These are phyloP conservation scores for Collariella sp. DNA, from an alignment of 495 filamentous ascomycete genomes.

Conservation along the genomic window DNA sequence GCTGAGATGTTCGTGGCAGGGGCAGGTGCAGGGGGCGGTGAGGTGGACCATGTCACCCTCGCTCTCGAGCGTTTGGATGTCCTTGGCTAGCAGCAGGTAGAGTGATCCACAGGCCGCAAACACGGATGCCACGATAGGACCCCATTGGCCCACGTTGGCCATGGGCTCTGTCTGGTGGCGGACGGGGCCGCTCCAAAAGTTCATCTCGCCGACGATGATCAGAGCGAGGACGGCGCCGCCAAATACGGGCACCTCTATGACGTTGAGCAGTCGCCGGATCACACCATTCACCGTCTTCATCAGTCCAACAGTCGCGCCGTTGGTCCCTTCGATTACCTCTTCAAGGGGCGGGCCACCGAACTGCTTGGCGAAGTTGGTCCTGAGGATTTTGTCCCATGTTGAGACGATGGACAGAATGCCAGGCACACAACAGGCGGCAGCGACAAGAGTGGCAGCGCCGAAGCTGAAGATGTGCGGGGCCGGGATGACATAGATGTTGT, in stretches of 20 bases:
- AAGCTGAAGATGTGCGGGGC: constrained; percentile 43
- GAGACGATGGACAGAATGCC: constrained; percentile 48
- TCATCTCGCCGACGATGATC: constrained; percentile 47
- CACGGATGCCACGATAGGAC: constrained; percentile 44
- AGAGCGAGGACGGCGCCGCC: constrained; percentile 46
- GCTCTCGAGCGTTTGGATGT: constrained; percentile 13
- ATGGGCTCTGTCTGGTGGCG: constrained; percentile 49
- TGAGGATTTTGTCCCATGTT: constrained; percentile 52
- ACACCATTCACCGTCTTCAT: constrained; percentile 41
- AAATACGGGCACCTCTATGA: constrained; percentile 47
- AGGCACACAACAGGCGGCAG: constrained; percentile 52
- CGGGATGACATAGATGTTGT: constrained; percentile 50
- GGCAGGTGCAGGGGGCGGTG: constrained; percentile 19
- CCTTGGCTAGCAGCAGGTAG: constrained; percentile 39
- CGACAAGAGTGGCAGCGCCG: constrained; percentile 45
- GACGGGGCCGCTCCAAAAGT: constrained; percentile 47
- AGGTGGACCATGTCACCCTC: constrained; percentile 1
- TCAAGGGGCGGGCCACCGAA: constrained; percentile 30
- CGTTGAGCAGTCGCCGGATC: constrained; percentile 38
- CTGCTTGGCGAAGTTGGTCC: constrained; percentile 44
- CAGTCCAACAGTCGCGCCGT: constrained; percentile 41
- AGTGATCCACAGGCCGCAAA: constrained; percentile 48
- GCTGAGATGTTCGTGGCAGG: constrained; percentile 10
- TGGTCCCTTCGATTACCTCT: constrained; percentile 43
- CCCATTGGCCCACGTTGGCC: constrained; percentile 49